These are phyloP conservation scores for Syzygium syzygioides DNA, from an alignment of 441 rosid genomes.

Conservation along the genomic window DNA sequence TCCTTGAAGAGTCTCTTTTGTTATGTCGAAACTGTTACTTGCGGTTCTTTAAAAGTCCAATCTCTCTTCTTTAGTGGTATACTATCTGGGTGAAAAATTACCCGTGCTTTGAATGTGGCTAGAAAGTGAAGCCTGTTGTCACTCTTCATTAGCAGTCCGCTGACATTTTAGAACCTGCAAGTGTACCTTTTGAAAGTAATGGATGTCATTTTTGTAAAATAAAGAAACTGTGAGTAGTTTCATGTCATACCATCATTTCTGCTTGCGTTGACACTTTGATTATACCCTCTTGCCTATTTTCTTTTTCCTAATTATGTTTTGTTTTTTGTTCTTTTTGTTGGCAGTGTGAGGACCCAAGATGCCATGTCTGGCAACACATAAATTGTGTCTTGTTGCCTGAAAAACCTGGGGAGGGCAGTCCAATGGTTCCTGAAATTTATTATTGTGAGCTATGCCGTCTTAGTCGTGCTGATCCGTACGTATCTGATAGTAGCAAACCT, in stretches of 20 bases:
- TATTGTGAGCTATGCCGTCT: constrained; percentile 95
- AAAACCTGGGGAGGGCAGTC: constrained; percentile 59
- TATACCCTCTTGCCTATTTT: background rate
- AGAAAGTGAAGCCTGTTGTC: background rate
- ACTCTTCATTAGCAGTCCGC: background rate
- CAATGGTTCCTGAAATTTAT: constrained; percentile 68
- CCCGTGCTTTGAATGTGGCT: background rate
- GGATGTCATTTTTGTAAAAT: background rate
- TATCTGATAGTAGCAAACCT: background rate
- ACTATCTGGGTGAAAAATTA: background rate
- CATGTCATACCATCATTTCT: background rate
- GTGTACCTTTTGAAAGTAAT: background rate
- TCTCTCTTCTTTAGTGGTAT: background rate
- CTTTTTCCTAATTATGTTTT: constrained; percentile 1
- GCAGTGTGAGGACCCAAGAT: constrained; percentile 86
- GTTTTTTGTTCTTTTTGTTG: background rate
- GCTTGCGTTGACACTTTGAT: background rate
- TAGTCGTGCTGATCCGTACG: constrained; percentile 95
- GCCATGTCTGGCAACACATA: constrained; percentile 86
- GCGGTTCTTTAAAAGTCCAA: background rate
- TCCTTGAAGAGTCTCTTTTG: background rate
- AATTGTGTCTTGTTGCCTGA: constrained; percentile 79
- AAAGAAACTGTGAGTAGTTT: background rate
- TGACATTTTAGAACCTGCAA: background rate
- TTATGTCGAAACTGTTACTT: background rate